These are phyloP conservation scores for Fusarium irregulare DNA, from an alignment of 2,329 filamentous ascomycete genomes.

Conservation along the genomic window DNA sequence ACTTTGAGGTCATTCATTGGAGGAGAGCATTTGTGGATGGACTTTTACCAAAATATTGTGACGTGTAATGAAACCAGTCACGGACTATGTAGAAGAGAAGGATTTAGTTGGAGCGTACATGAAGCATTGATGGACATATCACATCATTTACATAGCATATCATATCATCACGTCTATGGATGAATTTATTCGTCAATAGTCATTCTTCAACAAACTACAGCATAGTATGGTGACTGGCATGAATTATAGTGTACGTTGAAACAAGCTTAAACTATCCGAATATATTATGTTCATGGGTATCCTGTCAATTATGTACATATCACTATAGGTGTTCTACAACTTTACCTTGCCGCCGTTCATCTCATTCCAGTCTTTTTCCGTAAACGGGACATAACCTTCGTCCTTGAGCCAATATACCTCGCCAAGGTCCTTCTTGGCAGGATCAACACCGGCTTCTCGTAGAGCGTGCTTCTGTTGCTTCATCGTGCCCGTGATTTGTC, in stretches of 20 bases:
- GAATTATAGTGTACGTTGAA: background rate
- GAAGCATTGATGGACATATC: slow-evolving; percentile 31
- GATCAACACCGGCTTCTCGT: slow-evolving; percentile 79
- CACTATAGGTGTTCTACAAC: slow-evolving; percentile 59
- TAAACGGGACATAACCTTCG: slow-evolving; percentile 76
- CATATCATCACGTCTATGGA: slow-evolving; percentile 9
- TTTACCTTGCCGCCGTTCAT: slow-evolving; percentile 76
- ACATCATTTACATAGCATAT: slow-evolving; percentile 32
- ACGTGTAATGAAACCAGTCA: slow-evolving; percentile 43
- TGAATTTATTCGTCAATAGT: slow-evolving; percentile 9
- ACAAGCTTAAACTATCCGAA: background rate
- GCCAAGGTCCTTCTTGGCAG: slow-evolving; percentile 61
- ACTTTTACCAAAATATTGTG: slow-evolving; percentile 33
- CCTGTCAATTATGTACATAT: background rate
- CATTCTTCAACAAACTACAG: background rate
- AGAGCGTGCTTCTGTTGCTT: slow-evolving; percentile 87
- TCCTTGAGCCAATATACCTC: slow-evolving; percentile 73
- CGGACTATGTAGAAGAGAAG: slow-evolving; percentile 31
- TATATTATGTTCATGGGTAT: slow-evolving; percentile 1
- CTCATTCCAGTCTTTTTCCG: slow-evolving; percentile 73
- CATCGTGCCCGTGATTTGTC: slow-evolving; percentile 81
- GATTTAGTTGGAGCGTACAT: slow-evolving; percentile 34
- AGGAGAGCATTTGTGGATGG: slow-evolving; percentile 14
- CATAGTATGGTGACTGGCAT: background rate
- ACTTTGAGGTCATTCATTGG: background rate